Evolutionary conservation across 164 flowering plant species (phyloP), one percentile per base, ranked within the genome.

Genomic region (Vitis rupestris): DNA sequence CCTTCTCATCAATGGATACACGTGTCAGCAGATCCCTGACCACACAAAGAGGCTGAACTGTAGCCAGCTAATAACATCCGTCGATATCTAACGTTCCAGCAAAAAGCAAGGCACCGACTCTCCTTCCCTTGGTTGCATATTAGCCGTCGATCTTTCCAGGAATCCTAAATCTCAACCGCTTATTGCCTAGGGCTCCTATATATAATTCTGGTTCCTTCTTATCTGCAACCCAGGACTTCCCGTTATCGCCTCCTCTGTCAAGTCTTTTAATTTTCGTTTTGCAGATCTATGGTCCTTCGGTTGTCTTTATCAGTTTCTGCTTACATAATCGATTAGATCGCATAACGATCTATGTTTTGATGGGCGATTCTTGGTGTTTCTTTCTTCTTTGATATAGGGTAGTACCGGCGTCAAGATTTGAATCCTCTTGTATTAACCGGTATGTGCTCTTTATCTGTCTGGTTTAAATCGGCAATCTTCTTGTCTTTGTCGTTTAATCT

Each of bases 331-430:
- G 3, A 9, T 0, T 29, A 27, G 70, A 58, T 68, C 70, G 55
- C 31, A 5, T 27, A 14, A 3, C 2, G 70, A 68, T 68, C 70
- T 49, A 68, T 50, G 50, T 13, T 48, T 50, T 48, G 70, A 59
- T 68, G 27, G 2, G 27, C 1, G 27, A 23, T 23, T 23, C 27
- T 23, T 23, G 27, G 27, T 23, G 27, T 23, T 23, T 23, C 27
- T 23, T 23, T 23, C 27, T 23, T 23, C 27, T 23, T 23, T 23
- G 27, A 23, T 23, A 23, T 23, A 2, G 27, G 27, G 27, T 1
- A 23, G 27, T 23, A 23, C 27, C 2, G 27, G 27, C 27, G 27
- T 1, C 27, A 23, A 23, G 27, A 23, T 23, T 23, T 1, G 27
- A 23, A 23, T 23, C 27, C 27, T 23, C 27, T 1, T 23, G 2